A percentile compares a stretch with the other conserved stretches of the same genome.
Conservation (phyloP, 2,329 filamentous ascomycete species). For the Sclerotinia minor region DNA sequence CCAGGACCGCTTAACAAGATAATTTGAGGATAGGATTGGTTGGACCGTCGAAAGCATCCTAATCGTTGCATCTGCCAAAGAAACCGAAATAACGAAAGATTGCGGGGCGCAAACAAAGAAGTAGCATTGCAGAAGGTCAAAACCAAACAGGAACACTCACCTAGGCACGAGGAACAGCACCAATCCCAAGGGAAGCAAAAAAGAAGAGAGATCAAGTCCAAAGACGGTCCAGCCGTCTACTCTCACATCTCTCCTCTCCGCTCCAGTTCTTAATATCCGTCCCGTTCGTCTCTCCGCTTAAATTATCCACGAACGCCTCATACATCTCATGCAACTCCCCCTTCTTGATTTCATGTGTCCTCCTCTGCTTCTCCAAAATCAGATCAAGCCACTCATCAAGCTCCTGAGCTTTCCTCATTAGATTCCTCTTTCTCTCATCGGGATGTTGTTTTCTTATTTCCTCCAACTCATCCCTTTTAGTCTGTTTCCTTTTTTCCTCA, state of each 20-base stretch:
- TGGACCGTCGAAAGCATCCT: background rate
- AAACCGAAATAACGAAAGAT: background rate
- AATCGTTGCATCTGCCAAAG: background rate
- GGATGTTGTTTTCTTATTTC: background rate
- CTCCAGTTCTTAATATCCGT: background rate
- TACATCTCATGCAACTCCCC: background rate
- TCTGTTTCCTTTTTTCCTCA: no score
- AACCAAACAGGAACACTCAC: background rate
- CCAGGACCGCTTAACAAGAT: background rate
- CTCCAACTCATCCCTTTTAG: background rate
- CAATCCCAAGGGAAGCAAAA: background rate
- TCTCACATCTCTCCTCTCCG: background rate
- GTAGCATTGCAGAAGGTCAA: background rate
- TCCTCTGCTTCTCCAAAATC: background rate
- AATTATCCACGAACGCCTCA: background rate
- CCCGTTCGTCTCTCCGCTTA: no score
- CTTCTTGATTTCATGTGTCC: background rate
- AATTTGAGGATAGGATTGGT: background rate
- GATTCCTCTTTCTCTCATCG: background rate
- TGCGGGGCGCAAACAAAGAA: background rate
- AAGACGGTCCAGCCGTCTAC: background rate
- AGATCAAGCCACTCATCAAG: background rate
- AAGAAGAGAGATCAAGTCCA: background rate
- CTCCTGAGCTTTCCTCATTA: no score
- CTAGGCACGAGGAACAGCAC: background rate